Base-by-base conservation (phyloP, 1,284 basidiomycete genomes). In the Moesziomyces sp. region DNA sequence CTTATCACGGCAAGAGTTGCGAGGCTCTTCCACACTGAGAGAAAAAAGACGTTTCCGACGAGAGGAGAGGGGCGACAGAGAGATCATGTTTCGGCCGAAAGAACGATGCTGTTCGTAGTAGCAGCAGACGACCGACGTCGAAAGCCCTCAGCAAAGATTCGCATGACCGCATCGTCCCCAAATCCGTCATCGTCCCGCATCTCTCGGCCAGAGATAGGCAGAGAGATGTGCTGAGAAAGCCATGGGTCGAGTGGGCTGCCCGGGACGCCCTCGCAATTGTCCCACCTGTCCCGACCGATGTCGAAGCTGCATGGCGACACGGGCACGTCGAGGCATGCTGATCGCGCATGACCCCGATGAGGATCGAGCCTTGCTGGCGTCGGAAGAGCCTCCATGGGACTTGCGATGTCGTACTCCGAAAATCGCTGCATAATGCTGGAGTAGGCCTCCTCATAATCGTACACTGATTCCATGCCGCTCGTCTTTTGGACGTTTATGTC, bases 281-380 rank as follows among this genome's bases (percentile, higher is more conserved):
- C 45, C 53, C 51, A 54, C 3, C 13, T 14, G 16, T 57, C 23
- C 5, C 52, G 28, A 5, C 18, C 33, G 19, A 56, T 42, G 2
- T 60, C 67, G 49, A 24, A 52, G 57, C 45, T 49, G 61, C 60
- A 55, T 56, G 67, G 67, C 57, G 67, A 70, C 56, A 63, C 50
- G 42, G 67, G 67, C 10, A 70, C 61, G 35, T 70, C 67, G 5
- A 63, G 46, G 24, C 18, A 14, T 19, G 33, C 52, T 4, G 43
- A 38, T 14, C 58, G 46, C 9, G 53, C 53, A n/a, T 52, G 43
- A 14, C 46, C 14, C 11, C 46, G 38, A 6, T 11, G 19, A 9
- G 44, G 46, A 6, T 60, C 58, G 14, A 60, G 16, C 1, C 53
- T 40, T 2, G 53, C 58, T 9, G 49, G 49, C 2, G 30, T 33